Evolutionary conservation across 1,284 basidiomycete genomes (phyloP), one percentile per base, ranked within the genome.

Genomic region (Athelia sp.): DNA sequence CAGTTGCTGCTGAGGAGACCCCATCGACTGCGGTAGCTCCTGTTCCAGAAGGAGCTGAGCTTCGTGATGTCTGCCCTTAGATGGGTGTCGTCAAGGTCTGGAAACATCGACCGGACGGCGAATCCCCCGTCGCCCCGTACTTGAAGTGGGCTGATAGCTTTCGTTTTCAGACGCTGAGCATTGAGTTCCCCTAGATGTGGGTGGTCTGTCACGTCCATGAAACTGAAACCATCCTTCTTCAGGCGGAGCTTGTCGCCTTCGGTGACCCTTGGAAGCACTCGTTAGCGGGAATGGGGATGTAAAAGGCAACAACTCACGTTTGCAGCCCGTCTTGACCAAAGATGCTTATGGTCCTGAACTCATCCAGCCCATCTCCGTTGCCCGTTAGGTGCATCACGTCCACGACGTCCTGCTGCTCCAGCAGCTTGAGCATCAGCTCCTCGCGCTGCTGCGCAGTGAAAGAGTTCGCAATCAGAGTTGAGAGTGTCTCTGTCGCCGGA

Each of bases 231-330:
- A 18, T 59, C 58, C 18, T 61, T 60, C 56, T 66, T 72, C 14
- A 67, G 62, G 50, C 68, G 53, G 38, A 74, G 67, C 64, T 74
- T 75, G 38, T 74, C 63, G 21, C 65, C 56, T 58, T 74, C 73
- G 3, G 69, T 67, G 51, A 72, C 70, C 71, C 70, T 34, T 11
- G 11, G 32, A 11, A 34, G n/a, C 11, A n/a, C 32, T 11, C n/a
- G 32, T 34, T n/a, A n/a, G n/a, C n/a, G n/a, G n/a, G n/a, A n/a
- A n/a, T n/a, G n/a, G n/a, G n/a, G n/a, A n/a, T n/a, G n/a, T 17
- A 11, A 11, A 11, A 10, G 19, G 18, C 14, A n/a, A n/a, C n/a
- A n/a, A n/a, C n/a, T n/a, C n/a, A n/a, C n/a, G n/a, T n/a, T n/a
- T n/a, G n/a, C n/a, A n/a, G n/a, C n/a, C n/a, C 50, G n/a, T n/a